phyloP scores from a whole-genome alignment of 164 flowering plant species.

The Macadamia integrifolia region DNA sequence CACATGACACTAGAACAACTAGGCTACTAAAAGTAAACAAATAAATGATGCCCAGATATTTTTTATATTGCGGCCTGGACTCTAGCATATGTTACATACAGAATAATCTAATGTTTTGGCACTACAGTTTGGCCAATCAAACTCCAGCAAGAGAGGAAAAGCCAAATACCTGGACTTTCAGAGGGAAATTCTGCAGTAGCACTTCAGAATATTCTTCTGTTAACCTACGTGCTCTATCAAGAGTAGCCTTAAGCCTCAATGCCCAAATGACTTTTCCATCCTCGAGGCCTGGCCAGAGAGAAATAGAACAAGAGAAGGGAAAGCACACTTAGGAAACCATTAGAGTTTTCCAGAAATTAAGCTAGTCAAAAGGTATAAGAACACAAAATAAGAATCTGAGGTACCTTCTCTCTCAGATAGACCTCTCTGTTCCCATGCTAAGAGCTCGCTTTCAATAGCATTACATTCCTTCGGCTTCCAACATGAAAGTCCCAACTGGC shows the following conservation, averaged over 20 bases:
- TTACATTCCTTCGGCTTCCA: constrained; percentile 78
- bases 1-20: too few relatives aligned
- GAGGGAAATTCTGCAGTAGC: constrained; percentile 78
- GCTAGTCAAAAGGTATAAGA: not conserved
- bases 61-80: not conserved
- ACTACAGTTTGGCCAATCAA: not conserved
- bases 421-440: constrained; percentile 76
- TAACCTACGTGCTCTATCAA: constrained; percentile 84
- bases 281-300: constrained; percentile 51
- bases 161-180: constrained; percentile 52
- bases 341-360: not conserved
- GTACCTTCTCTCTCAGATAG: constrained; percentile 81
- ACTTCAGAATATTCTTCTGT: constrained; percentile 90
- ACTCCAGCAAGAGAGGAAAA: constrained; percentile 3
- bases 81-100: not conserved
- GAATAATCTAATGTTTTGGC: not conserved
- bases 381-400: not conserved
- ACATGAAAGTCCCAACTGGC: constrained; percentile 73
- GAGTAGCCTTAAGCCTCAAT: constrained; percentile 87
- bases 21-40: too few relatives aligned
- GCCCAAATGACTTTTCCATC: constrained; percentile 86
- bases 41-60: too few relatives aligned
- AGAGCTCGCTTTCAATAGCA: constrained; percentile 65
- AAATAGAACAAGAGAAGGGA: constrained; percentile 2
- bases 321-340: not conserved